Evolutionary conservation across 345 rosid genomes (phyloP).

Genomic region (Anastatica hierochuntica): DNA sequence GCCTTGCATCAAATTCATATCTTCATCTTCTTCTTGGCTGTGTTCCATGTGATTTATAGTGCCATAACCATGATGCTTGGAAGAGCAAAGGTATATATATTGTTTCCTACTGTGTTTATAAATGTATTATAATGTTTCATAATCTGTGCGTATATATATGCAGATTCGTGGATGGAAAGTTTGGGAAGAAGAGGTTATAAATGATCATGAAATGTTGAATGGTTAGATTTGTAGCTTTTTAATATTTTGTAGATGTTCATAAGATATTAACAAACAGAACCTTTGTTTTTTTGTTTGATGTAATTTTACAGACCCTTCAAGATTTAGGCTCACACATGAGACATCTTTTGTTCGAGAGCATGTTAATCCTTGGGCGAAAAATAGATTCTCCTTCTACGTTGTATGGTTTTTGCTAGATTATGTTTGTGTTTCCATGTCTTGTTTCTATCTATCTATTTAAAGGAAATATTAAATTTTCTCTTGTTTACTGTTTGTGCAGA

Average conservation of each 20-base stretch:
- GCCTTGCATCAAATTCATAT: constrained; percentile 92
- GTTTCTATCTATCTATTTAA: not conserved
- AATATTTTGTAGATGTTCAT: not conserved
- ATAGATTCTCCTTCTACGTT: constrained; percentile 42
- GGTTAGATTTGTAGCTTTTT: constrained; percentile 12
- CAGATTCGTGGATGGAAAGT: constrained; percentile 89
- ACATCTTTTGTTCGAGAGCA: constrained; percentile 78
- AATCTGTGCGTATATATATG: not conserved
- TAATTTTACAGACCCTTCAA: constrained; percentile 48
- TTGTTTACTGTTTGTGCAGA: constrained; percentile 45
- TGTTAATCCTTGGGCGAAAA: constrained; percentile 46
- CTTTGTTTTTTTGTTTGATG: not conserved
- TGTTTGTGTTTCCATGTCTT: not conserved
- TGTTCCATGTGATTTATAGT: constrained; percentile 77
- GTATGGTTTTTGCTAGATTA: constrained; percentile 31
- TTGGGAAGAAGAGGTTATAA: constrained; percentile 51
- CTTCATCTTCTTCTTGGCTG: constrained; percentile 88
- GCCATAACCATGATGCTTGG: constrained; percentile 83
- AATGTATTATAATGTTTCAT: too few species aligned
- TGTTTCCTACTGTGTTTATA: too few species aligned
- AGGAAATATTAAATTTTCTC: not conserved
- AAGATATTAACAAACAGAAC: not conserved
- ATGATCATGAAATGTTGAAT: constrained; percentile 29
- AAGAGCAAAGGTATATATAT: constrained; percentile 56
- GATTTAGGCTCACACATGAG: constrained; percentile 90